These are phyloP conservation scores for Saprolegnia parasitica DNA, from an alignment of 352 stramenopile species.

Conservation along the genomic window DNA sequence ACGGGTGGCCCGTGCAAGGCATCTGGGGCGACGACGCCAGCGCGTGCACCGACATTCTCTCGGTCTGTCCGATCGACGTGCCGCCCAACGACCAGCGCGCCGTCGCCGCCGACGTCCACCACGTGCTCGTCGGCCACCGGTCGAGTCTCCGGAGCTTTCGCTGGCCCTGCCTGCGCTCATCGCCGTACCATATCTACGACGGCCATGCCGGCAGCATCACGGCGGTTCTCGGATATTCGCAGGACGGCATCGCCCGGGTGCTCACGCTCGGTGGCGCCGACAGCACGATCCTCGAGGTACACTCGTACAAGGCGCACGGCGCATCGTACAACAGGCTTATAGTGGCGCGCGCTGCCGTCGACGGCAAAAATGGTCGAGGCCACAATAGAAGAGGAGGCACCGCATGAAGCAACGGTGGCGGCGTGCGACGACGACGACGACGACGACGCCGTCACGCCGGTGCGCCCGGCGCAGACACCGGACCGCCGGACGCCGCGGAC, in stretches of 20 bases:
- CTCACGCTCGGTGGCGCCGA: slow-evolving; percentile 57
- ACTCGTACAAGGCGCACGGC: background rate
- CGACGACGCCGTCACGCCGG: too few species aligned
- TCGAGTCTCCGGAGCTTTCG: slow-evolving; percentile 47
- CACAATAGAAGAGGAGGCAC: too few species aligned
- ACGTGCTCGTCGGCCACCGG: slow-evolving; percentile 30
- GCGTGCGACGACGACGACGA: too few species aligned
- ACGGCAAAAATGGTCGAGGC: background rate
- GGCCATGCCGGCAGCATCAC: slow-evolving; percentile 47
- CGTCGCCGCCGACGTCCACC: background rate
- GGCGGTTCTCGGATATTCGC: slow-evolving; percentile 48
- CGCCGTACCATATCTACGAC: slow-evolving; percentile 43
- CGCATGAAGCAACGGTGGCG: too few species aligned
- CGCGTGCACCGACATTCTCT: slow-evolving; percentile 48
- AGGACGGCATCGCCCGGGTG: slow-evolving; percentile 35
- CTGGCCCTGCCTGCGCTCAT: slow-evolving; percentile 43
- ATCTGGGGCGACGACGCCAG: slow-evolving; percentile 55
- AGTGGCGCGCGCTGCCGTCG: slow-evolving; percentile 13
- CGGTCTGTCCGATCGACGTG: slow-evolving; percentile 31
- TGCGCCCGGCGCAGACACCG: too few species aligned
- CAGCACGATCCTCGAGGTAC: slow-evolving; percentile 46
- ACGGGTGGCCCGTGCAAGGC: slow-evolving; percentile 57
- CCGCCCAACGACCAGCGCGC: background rate
- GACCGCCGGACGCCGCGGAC: background rate
- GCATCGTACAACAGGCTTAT: background rate